Evolutionary conservation across 306 rosid species (phyloP), one percentile per base, ranked within the genome.

Genomic region (Trichosanthes cucumerina): DNA sequence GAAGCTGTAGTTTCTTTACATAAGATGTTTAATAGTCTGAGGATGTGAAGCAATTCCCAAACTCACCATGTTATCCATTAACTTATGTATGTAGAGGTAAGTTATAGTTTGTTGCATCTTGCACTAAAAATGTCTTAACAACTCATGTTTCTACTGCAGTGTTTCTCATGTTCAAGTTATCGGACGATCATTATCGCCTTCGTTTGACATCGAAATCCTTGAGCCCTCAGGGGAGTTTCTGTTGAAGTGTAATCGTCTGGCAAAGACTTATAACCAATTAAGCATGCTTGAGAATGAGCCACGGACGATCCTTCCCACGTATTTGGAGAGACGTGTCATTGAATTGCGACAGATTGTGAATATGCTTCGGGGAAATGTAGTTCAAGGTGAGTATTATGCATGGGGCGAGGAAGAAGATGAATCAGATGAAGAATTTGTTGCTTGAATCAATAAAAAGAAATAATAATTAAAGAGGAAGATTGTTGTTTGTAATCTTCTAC

Each of bases 101-200:
- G 56, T 0, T 44, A 26, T 14, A 24, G 41, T 46, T 47, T 72
- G 77, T 72, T 72, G 7, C n/a, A 72, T 47, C 77, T 47, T 47
- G 59, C 21, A 47, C 14, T 15, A 15, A 1, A 16, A 16, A 7
- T 28, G 54, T 24, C 59, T 7, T 33, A 74, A 74, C 63, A 19
- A 52, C 63, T 14, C 62, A 0, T 74, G 46, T 74, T 50, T 19
- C 9, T 13, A 21, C 79, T 86, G 91, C 96, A 95, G 99, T 59
- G 80, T 95, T 60, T 79, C 90, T 68, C 83, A 86, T 74, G 97
- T 92, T 81, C 79, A 89, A 91, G 96, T 87, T 79, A 11, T 53
- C 57, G 99, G 99, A 64, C 68, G 79, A 38, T 31, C 85, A 18
- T 81, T 95, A 57, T 87, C 90, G 9, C 96, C 99, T 9, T 84